Evolutionary conservation across 2,329 filamentous ascomycete species (phyloP).

Genomic region (Exserohilum rostratum): DNA sequence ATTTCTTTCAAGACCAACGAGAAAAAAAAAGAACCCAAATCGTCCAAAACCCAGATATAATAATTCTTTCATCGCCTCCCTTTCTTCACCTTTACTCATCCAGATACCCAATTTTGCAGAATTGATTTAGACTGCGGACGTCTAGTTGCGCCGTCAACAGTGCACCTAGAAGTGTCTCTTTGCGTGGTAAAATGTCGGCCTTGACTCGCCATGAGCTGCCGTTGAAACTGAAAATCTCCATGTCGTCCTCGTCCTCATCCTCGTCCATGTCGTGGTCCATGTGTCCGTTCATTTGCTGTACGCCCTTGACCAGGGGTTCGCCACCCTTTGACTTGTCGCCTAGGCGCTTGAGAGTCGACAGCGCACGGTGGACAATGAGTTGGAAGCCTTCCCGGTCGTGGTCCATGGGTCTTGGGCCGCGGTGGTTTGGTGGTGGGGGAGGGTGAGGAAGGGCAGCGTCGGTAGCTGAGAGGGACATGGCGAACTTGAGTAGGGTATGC

Average conservation of each 20-base stretch:
- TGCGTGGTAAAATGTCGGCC: conserved; percentile 53
- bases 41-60: too few relatives aligned
- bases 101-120: conserved; percentile 48
- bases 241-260: conserved; percentile 39
- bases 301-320: conserved; percentile 40
- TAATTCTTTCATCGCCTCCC: too few relatives aligned
- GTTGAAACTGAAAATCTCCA: conserved; percentile 42
- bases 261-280: conserved; percentile 30
- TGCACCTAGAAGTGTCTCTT: conserved; percentile 54
- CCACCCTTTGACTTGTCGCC: conserved; percentile 52
- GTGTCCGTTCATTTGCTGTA: conserved; percentile 34
- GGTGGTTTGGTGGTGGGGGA: conserved; percentile 37
- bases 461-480: conserved; percentile 65
- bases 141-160: conserved; percentile 54
- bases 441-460: conserved; percentile 36
- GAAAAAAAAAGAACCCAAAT: too few relatives aligned
- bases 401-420: conserved; percentile 42
- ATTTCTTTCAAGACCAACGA: neutral
- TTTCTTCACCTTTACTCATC: conserved; percentile 28
- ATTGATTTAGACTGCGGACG: conserved; percentile 51
- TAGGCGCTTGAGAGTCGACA: conserved; percentile 55
- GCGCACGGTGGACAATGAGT: conserved; percentile 52
- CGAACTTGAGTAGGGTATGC: conserved; percentile 75
- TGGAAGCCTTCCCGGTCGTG: conserved; percentile 46
- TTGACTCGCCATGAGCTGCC: conserved; percentile 44